Percentiles rank a stretch among this genome's conserved stretches.
Conservation (phyloP, 2,329 filamentous ascomycete species). For the Penicillium sp. region DNA sequence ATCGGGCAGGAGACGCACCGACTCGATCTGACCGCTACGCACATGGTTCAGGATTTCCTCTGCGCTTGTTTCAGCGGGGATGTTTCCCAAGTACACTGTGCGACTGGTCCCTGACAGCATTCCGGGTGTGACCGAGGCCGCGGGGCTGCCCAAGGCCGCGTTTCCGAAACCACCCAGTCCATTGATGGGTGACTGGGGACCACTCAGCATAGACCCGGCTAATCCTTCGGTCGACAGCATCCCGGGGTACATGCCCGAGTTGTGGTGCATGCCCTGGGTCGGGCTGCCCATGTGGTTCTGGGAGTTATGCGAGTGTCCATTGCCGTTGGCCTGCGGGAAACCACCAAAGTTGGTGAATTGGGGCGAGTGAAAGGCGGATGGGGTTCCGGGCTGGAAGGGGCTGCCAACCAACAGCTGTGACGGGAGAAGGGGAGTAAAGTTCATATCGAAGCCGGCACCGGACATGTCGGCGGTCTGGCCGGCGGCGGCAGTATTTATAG, state of each 20-base stretch:
- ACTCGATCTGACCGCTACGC: constrained; percentile 95
- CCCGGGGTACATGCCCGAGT: constrained; percentile 72
- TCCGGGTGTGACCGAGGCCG: constrained; percentile 70
- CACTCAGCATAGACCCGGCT: constrained; percentile 69
- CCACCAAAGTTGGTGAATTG: constrained; percentile 81
- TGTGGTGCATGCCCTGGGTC: constrained; percentile 62
- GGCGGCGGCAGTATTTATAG: constrained; percentile 76
- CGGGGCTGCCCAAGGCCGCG: constrained; percentile 59
- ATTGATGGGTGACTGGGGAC: constrained; percentile 78
- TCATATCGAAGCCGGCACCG: constrained; percentile 90
- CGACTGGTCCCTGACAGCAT: constrained; percentile 86
- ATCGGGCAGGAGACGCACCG: constrained; percentile 90
- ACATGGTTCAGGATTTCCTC: constrained; percentile 97
- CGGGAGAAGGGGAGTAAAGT: constrained; percentile 91
- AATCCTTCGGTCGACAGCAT: constrained; percentile 82
- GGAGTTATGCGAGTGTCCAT: constrained; percentile 49
- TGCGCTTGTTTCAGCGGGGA: constrained; percentile 92
- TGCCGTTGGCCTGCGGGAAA: constrained; percentile 61
- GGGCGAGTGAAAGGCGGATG: constrained; percentile 79
- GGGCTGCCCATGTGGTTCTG: constrained; percentile 65
- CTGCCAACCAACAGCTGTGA: constrained; percentile 92
- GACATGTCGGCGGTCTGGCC: constrained; percentile 66
- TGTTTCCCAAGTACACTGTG: constrained; percentile 96
- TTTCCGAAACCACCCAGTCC: constrained; percentile 62
- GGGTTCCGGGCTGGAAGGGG: constrained; percentile 92